Evolutionary conservation across 495 filamentous ascomycete species (phyloP).

Genomic region (Aspergillus funiculosus): DNA sequence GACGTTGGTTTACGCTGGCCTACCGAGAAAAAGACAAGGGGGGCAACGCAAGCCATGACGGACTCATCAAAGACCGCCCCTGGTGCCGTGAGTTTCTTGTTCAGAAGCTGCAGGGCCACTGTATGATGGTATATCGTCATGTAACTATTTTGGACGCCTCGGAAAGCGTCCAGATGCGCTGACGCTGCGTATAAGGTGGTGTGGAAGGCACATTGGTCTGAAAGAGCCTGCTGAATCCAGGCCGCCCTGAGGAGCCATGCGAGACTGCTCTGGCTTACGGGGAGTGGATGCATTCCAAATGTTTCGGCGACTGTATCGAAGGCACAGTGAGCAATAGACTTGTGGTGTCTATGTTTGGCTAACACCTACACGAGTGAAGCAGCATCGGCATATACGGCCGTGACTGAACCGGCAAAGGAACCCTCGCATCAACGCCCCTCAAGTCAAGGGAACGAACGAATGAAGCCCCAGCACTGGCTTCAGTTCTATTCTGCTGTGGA

Average conservation of each 20-base stretch:
- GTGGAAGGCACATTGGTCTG: background rate
- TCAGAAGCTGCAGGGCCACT: background rate
- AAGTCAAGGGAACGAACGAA: background rate
- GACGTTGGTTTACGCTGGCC: background rate
- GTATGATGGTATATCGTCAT: conserved; percentile 1
- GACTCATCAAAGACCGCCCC: background rate
- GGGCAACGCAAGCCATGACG: conserved; percentile 1
- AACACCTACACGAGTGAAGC: background rate
- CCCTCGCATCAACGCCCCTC: background rate
- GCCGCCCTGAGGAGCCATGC: background rate
- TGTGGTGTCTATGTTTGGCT: too few species aligned
- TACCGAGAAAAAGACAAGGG: conserved; percentile 8
- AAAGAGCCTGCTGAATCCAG: background rate
- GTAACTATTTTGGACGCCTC: background rate
- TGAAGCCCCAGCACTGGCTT: background rate
- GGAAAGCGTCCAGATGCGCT: background rate
- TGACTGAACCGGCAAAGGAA: background rate
- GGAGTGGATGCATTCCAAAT: conserved; percentile 1
- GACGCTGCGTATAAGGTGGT: background rate
- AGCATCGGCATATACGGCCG: conserved; percentile 1
- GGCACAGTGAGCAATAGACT: too few species aligned
- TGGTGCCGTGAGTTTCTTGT: background rate
- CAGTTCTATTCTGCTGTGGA: background rate
- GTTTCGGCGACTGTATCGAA: conserved; percentile 1
- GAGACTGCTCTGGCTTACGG: background rate